These are phyloP conservation scores for Candida patagonica DNA, from an alignment of 805 yeast species.

Conservation along the genomic window DNA sequence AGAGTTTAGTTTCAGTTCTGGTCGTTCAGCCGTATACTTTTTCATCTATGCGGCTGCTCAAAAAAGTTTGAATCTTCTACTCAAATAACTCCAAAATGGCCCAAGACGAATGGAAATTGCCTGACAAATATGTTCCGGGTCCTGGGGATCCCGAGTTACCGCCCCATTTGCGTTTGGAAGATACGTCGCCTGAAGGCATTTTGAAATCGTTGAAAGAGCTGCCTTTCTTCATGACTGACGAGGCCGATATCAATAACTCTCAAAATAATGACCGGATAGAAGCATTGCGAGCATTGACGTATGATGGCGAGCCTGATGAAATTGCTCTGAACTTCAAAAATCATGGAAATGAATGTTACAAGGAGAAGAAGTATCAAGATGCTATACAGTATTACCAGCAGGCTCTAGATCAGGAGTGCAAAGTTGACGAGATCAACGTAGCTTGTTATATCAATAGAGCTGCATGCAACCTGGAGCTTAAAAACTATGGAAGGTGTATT, in stretches of 20 bases:
- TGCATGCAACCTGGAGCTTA: conserved; percentile 79
- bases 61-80: too few species aligned
- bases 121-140: conserved; percentile 36
- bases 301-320: conserved; percentile 93
- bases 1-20: too few species aligned
- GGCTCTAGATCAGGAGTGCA: conserved; percentile 66
- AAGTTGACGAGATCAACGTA: conserved; percentile 42
- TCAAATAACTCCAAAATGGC: too few species aligned
- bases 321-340: conserved; percentile 80
- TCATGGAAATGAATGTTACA: conserved; percentile 87
- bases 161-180: conserved; percentile 52
- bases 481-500: conserved; percentile 77
- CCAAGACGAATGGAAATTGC: conserved; percentile 21
- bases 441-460: conserved; percentile 76
- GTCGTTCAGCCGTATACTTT: too few species aligned
- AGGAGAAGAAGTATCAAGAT: conserved; percentile 55
- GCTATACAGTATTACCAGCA: conserved; percentile 75
- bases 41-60: too few species aligned
- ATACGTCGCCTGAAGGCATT: conserved; percentile 56
- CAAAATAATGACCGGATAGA: conserved; percentile 61
- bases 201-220: conserved; percentile 67
- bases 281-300: conserved; percentile 83
- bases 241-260: conserved; percentile 64
- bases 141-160: conserved; percentile 66
- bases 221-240: conserved; percentile 90